phyloP scores from a whole-genome alignment of 306 rosid species.

The Sechiopsis laciniata region DNA sequence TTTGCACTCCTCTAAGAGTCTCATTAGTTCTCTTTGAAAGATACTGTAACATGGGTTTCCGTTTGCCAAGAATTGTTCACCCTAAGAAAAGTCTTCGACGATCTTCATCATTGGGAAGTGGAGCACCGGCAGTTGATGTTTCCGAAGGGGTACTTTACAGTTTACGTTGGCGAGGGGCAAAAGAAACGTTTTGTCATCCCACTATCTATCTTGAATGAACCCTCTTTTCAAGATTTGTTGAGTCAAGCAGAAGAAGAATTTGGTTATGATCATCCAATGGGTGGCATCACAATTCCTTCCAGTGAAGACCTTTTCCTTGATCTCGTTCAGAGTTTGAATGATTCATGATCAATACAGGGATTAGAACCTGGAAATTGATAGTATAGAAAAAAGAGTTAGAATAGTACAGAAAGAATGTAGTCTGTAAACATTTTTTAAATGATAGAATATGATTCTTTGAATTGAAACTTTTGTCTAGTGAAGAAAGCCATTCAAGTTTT shows the following conservation, averaged over 20 bases:
- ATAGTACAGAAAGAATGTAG: constrained; percentile 6
- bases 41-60: constrained; percentile 1
- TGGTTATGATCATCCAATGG: constrained; percentile 41
- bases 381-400: neutral
- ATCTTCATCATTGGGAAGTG: constrained; percentile 19
- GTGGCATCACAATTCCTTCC: constrained; percentile 39
- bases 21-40: neutral
- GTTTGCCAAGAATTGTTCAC: constrained; percentile 12
- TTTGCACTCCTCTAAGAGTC: neutral
- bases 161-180: constrained; percentile 32
- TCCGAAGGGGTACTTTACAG: constrained; percentile 33
- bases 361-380: neutral
- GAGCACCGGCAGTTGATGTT: constrained; percentile 18
- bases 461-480: neutral
- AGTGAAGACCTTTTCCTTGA: neutral
- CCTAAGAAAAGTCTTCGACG: constrained; percentile 21
- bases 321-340: constrained; percentile 13
- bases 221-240: constrained; percentile 32
- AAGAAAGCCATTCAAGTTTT: neutral
- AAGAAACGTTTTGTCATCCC: constrained; percentile 32
- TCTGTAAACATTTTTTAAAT: neutral
- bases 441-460: constrained; percentile 8
- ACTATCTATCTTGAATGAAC: constrained; percentile 31
- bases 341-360: neutral
- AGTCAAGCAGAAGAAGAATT: constrained; percentile 30